These are phyloP conservation scores for Ambrosiella cleistominuta DNA, from an alignment of 2,329 filamentous ascomycete species.

Conservation along the genomic window DNA sequence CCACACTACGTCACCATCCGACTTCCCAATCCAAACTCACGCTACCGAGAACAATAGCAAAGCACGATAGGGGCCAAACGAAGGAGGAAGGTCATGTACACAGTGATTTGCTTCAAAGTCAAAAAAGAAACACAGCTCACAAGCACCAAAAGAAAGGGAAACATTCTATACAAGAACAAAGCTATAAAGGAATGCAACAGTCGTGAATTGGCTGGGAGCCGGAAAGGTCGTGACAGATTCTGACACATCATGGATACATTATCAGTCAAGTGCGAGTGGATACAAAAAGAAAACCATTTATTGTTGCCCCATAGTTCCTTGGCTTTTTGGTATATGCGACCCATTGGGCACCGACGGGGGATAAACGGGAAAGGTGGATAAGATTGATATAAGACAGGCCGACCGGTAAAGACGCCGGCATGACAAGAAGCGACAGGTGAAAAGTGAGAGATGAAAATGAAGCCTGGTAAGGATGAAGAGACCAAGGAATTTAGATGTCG, in stretches of 20 bases:
- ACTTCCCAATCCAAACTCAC: background rate
- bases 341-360: background rate
- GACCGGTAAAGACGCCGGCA: background rate
- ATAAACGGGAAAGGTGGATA: background rate
- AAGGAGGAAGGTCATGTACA: constrained; percentile 6
- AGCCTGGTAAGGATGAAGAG: background rate
- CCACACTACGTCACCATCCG: background rate
- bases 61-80: background rate
- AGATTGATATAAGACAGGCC: background rate
- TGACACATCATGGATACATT: background rate
- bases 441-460: background rate
- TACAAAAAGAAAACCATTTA: background rate
- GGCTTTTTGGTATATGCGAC: background rate
- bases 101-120: constrained; percentile 5
- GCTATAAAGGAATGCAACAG: background rate
- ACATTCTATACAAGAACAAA: background rate
- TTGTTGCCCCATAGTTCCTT: background rate
- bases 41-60: background rate
- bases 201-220: background rate
- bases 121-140: constrained; percentile 1
- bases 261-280: background rate
- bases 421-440: background rate
- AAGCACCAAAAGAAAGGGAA: background rate
- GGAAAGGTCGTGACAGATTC: too few relatives aligned
- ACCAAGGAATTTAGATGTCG: constrained; percentile 2